These are phyloP conservation scores for Pichia norvegensis DNA, from an alignment of 1,139 yeast genomes.

Conservation along the genomic window DNA sequence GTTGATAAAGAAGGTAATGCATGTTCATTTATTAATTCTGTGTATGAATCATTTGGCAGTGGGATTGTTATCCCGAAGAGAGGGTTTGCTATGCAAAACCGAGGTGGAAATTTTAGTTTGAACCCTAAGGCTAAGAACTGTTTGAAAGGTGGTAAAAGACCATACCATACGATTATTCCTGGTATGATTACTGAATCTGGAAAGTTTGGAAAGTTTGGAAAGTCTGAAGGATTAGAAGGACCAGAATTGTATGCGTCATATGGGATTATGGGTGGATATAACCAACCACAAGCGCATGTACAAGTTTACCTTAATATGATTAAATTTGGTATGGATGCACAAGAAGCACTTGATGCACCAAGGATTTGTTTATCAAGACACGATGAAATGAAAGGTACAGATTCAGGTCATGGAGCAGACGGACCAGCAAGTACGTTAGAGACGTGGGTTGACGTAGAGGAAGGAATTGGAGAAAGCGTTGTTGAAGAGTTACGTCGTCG, in stretches of 20 bases:
- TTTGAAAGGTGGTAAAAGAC: constrained; percentile 63
- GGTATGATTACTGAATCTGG: constrained; percentile 53
- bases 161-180: constrained; percentile 82
- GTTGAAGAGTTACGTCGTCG: constrained; percentile 37
- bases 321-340: constrained; percentile 60
- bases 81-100: constrained; percentile 68
- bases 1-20: constrained; percentile 71
- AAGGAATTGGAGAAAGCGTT: constrained; percentile 44
- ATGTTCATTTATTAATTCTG: constrained; percentile 73
- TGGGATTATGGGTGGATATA: constrained; percentile 87
- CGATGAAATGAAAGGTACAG: constrained; percentile 35
- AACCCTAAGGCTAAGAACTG: constrained; percentile 51
- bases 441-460: constrained; percentile 60
- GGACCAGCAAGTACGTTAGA: constrained; percentile 58
- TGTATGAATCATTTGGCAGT: constrained; percentile 65
- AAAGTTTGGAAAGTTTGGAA: constrained; percentile 26
- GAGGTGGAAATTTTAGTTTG: constrained; percentile 71
- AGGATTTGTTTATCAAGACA: constrained; percentile 56
- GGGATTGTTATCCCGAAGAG: constrained; percentile 59
- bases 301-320: constrained; percentile 65
- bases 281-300: constrained; percentile 82
- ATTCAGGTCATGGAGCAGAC: constrained; percentile 53
- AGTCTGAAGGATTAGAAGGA: too few species aligned
- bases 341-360: constrained; percentile 70
- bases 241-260: constrained; percentile 55